These are phyloP conservation scores for Farysia itapuensis DNA, from an alignment of 1,284 basidiomycete genomes.

Conservation along the genomic window DNA sequence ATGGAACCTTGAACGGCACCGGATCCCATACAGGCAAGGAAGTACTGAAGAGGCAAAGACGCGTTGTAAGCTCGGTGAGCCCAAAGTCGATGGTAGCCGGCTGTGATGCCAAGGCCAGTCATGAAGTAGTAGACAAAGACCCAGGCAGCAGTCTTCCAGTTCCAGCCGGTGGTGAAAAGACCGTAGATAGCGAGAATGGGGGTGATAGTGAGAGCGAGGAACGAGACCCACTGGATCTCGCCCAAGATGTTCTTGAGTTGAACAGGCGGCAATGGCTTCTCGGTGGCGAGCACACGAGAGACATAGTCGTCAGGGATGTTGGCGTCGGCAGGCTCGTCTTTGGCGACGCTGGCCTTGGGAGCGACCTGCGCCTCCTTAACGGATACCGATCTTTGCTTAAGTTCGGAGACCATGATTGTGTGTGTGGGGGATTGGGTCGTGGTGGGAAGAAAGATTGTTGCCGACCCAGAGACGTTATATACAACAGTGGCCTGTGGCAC, in stretches of 20 bases:
- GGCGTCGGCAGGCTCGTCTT: slow-evolving; percentile 42
- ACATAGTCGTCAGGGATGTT: slow-evolving; percentile 56
- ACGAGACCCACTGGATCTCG: slow-evolving; percentile 59
- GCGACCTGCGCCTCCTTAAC: slow-evolving; percentile 36
- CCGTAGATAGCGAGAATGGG: slow-evolving; percentile 53
- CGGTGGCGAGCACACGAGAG: slow-evolving; percentile 40
- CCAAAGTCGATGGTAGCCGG: slow-evolving; percentile 58
- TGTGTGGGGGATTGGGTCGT: no score
- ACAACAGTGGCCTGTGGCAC: no score
- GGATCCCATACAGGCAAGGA: slow-evolving; percentile 56
- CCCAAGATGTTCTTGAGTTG: slow-evolving; percentile 50
- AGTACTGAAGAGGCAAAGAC: slow-evolving; percentile 46
- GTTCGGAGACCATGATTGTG: slow-evolving; percentile 25
- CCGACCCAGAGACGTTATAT: no score
- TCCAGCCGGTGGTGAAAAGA: slow-evolving; percentile 45
- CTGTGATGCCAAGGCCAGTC: slow-evolving; percentile 57
- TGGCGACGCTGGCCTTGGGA: slow-evolving; percentile 20
- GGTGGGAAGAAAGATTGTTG: no score
- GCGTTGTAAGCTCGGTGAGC: slow-evolving; percentile 57
- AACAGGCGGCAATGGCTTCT: slow-evolving; percentile 52
- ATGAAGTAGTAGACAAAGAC: slow-evolving; percentile 53
- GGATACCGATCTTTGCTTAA: slow-evolving; percentile 31
- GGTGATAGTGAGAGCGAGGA: slow-evolving; percentile 48
- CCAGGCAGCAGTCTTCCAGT: slow-evolving; percentile 43
- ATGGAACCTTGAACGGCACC: slow-evolving; percentile 57